Conservation (phyloP, 768 basidiomycete species). For the Lactarius vividus region DNA sequence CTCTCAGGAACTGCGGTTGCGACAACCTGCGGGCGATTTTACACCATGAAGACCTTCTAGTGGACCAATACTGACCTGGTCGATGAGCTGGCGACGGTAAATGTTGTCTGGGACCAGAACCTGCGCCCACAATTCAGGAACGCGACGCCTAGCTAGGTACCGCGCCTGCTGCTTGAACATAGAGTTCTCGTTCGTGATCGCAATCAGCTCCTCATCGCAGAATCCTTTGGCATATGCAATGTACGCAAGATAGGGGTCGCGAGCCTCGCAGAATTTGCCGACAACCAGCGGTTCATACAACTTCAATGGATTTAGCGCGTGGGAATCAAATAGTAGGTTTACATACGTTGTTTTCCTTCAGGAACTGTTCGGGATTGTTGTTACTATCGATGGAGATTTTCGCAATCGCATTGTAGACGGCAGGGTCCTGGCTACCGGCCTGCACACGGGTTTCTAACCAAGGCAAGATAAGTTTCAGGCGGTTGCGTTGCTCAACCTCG, state of each 20-base stretch:
- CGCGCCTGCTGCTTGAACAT: slow-evolving; percentile 99
- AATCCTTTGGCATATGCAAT: slow-evolving; percentile 99
- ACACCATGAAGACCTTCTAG: slow-evolving; percentile 3
- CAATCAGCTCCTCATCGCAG: slow-evolving; percentile 96
- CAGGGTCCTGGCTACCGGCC: slow-evolving; percentile 89
- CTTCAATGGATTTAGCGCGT: slow-evolving; percentile 40
- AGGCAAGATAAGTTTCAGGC: slow-evolving; percentile 94
- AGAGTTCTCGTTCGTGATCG: slow-evolving; percentile 97
- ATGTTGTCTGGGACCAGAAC: slow-evolving; percentile 88
- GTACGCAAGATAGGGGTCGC: slow-evolving; percentile 97
- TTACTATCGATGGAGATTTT: slow-evolving; percentile 99
- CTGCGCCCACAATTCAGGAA: slow-evolving; percentile 94
- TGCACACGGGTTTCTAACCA: slow-evolving; percentile 95
- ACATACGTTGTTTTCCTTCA: slow-evolving; percentile 97
- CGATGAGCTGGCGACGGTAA: slow-evolving; percentile 90
- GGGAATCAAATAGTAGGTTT: neutral
- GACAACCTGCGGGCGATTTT: slow-evolving; percentile 56
- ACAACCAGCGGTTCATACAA: slow-evolving; percentile 96
- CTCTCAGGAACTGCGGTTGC: slow-evolving; percentile 95
- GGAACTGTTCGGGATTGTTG: slow-evolving; percentile 95
- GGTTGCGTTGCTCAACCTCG: slow-evolving; percentile 94
- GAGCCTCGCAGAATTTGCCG: slow-evolving; percentile 98
- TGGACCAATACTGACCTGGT: slow-evolving; percentile 54
- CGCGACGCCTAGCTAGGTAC: slow-evolving; percentile 94
- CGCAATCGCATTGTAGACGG: slow-evolving; percentile 95